Conservation (phyloP, 495 filamentous ascomycete genomes). For the Penicillium bovifimosum region DNA sequence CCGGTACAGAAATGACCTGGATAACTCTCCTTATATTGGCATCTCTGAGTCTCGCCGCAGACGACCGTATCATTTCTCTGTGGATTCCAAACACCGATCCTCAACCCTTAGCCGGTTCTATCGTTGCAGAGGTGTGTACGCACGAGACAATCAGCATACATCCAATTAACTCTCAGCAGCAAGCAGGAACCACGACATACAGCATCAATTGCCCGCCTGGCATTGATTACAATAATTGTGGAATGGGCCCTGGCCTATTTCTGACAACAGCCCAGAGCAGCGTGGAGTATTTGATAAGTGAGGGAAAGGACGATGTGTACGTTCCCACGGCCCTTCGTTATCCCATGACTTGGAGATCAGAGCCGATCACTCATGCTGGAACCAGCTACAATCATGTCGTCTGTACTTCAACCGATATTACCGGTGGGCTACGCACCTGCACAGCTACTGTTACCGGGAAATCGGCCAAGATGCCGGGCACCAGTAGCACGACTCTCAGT, state of each 20-base stretch:
- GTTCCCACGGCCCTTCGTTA: slow-evolving; percentile 4
- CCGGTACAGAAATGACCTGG: background rate
- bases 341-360: background rate
- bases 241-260: slow-evolving; percentile 28
- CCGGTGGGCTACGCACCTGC: slow-evolving; percentile 37
- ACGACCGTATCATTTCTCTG: slow-evolving; percentile 28
- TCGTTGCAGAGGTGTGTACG: slow-evolving; percentile 28
- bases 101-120: slow-evolving; percentile 35
- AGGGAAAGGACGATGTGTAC: slow-evolving; percentile 8
- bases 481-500: slow-evolving; percentile 14
- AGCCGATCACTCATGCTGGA: background rate
- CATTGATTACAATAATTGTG: slow-evolving; percentile 27
- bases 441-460: slow-evolving; percentile 15
- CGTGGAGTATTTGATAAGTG: slow-evolving; percentile 14
- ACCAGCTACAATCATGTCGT: slow-evolving; percentile 22
- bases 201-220: slow-evolving; percentile 35
- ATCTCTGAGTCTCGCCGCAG: slow-evolving; percentile 21
- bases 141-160: background rate
- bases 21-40: background rate
- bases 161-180: slow-evolving; percentile 3
- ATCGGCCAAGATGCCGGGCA: slow-evolving; percentile 6
- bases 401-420: slow-evolving; percentile 34
- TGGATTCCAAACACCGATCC: slow-evolving; percentile 32
- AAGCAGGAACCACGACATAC: slow-evolving; percentile 36
- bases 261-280: slow-evolving; percentile 27